Evolutionary conservation across 306 rosid genomes (phyloP), one percentile per base, ranked within the genome.

Genomic region (Senna tora): DNA sequence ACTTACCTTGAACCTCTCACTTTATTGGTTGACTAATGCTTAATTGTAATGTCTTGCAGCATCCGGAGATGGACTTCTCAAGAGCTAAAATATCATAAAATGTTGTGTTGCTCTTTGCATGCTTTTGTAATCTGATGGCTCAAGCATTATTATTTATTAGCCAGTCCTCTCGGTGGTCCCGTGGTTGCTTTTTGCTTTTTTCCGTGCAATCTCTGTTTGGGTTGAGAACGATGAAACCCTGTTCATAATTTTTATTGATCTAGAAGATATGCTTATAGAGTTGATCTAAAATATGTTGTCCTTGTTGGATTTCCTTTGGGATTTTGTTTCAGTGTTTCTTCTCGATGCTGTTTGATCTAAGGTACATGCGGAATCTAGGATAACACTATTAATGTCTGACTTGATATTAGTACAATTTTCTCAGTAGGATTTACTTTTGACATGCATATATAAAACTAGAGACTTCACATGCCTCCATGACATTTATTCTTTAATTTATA

Each of bases 61-160:
- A 89, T 79, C 91, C 91, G 56, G 91, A 89, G 84, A 80, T 89
- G 95, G 91, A 89, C 73, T 89, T 89, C 69, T 84, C 95, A 15
- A 55, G 83, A 73, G 94, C 94, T 43, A 89, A 89, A 79, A 51
- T 84, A 5, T 60, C 83, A 53, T 86, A 71, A 65, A 30, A 19
- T 38, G 33, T 19, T 14, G 16, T 61, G 43, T 14, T 21, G 13
- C 69, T 12, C 12, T 63, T 6, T 19, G 52, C 7, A 13, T 42
- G 36, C 13, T 9, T 13, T 64, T 9, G 3, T 13, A 15, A 34
- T 14, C 38, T 42, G 54, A 14, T 21, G 51, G 21, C 21, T 4
- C 20, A 64, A 4, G 33, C 30, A 16, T n/a, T 28, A 9, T 11
- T 60, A 46, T 9, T n/a, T 28, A 9, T 2, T 1, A 25, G 3